Conservation (phyloP, 306 rosid genomes). For the Cercis canadensis region DNA sequence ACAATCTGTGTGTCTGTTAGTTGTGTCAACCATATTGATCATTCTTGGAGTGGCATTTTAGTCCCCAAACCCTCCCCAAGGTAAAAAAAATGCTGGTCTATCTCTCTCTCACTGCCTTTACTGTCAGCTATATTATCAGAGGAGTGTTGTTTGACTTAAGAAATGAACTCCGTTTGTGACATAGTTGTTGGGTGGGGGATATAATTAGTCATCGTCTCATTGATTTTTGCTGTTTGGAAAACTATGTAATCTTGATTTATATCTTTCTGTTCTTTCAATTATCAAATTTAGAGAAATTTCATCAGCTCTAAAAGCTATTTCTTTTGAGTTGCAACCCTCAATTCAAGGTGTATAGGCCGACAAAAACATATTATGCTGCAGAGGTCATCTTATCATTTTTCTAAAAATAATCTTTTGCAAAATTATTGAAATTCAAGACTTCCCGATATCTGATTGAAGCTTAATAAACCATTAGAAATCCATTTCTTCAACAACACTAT, state of each 20-base stretch:
- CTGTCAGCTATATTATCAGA: background rate
- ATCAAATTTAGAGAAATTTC: too few relatives aligned
- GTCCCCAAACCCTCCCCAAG: too few relatives aligned
- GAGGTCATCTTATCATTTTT: background rate
- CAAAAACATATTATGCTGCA: background rate
- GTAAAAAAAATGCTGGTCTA: background rate
- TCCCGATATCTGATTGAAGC: too few relatives aligned
- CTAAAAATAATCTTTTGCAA: background rate
- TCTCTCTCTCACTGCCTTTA: background rate
- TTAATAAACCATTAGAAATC: background rate
- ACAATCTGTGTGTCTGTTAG: too few relatives aligned
- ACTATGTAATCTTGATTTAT: background rate
- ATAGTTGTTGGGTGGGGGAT: too few relatives aligned
- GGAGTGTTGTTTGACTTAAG: background rate
- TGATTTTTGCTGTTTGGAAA: conserved; percentile 6
- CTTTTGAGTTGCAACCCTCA: too few relatives aligned
- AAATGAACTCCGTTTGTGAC: too few relatives aligned
- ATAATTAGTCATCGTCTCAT: background rate
- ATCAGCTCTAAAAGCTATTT: too few relatives aligned
- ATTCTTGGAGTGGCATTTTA: too few relatives aligned
- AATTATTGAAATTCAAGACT: background rate
- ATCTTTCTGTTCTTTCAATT: background rate
- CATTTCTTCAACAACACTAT: background rate
- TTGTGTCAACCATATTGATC: too few relatives aligned
- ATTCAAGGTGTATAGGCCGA: background rate